Evolutionary conservation across 148 eudicot species (phyloP), one percentile per base, ranked within the genome.

Genomic region (Cornus controversa): DNA sequence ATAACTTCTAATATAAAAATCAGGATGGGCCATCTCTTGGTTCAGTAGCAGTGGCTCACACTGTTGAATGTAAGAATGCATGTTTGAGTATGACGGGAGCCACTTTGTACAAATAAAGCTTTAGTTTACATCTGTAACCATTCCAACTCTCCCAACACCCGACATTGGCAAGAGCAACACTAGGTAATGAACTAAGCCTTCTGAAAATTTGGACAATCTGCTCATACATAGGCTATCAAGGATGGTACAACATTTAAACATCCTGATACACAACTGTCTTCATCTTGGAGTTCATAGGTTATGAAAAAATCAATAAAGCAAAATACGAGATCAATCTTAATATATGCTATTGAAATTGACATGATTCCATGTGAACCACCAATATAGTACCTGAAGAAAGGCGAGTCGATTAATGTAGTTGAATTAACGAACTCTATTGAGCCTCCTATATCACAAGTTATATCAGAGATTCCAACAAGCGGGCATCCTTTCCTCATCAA

Each of bases 371-470:
- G 14, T 69, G 27, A 24, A 64, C 24, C 18, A 5, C n/a, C 58
- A 74, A 37, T 40, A 63, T 53, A 58, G 40, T 91, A 96, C 99
- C 99, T 92, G 79, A 92, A 87, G 85, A 96, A 89, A 82, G 99
- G 98, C 28, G 94, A 90, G 89, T 96, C 99, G 31, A 96, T 91
- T 13, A 89, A 78, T 82, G 99, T 91, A 73, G 86, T 82, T 85
- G 85, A 92, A 81, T 93, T 91, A 58, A 96, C 88, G 83, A 92
- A 91, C 84, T 96, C 99, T 57, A 96, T 80, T 50, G 99, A 96
- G 81, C 99, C 99, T 70, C 95, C 98, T 67, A 96, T 77, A 85
- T 93, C 99, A 87, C 99, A 96, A 70, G 97, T 96, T 87, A 96
- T 93, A 84, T 96, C 99, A 42, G 91, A 86, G 72, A 96, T 84